phyloP scores from a whole-genome alignment of 2,329 filamentous ascomycete species.

The Aspergillus pseudoglaucus region DNA sequence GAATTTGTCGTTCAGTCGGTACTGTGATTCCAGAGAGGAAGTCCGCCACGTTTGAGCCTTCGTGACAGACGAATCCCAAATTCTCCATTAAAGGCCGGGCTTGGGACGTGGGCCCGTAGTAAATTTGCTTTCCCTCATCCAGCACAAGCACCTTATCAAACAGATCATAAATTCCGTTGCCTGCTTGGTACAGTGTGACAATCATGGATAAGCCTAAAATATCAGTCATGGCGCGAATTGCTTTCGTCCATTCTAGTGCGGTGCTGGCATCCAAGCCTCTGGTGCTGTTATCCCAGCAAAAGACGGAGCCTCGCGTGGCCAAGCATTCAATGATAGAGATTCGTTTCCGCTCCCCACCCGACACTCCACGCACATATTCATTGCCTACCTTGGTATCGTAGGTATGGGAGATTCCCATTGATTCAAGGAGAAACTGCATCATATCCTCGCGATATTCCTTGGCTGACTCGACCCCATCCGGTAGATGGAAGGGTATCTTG shows the following conservation, averaged over 20 bases:
- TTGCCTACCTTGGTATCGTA: constrained; percentile 40
- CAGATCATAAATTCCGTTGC: constrained; percentile 61
- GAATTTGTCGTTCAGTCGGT: constrained; percentile 42
- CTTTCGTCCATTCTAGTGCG: constrained; percentile 55
- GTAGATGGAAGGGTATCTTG: constrained; percentile 49
- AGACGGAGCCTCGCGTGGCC: constrained; percentile 51
- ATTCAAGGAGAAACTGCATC: too few relatives aligned
- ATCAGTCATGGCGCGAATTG: constrained; percentile 59
- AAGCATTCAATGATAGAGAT: constrained; percentile 63
- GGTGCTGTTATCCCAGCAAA: constrained; percentile 63
- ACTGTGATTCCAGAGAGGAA: constrained; percentile 61
- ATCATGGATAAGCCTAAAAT: constrained; percentile 54
- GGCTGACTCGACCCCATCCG: constrained; percentile 46
- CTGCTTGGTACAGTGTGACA: constrained; percentile 63
- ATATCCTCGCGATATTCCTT: too few relatives aligned
- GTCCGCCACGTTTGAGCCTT: constrained; percentile 59
- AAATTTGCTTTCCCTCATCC: constrained; percentile 60
- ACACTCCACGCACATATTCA: constrained; percentile 59
- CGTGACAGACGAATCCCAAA: constrained; percentile 56
- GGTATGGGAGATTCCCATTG: too few relatives aligned
- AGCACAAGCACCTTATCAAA: constrained; percentile 67
- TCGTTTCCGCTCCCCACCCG: constrained; percentile 62
- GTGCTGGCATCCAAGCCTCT: constrained; percentile 61
- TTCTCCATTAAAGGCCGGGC: constrained; percentile 60
- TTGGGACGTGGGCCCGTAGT: constrained; percentile 54